Base-by-base conservation (phyloP, 495 filamentous ascomycete species). In the Hypoxylon subgilvum region DNA sequence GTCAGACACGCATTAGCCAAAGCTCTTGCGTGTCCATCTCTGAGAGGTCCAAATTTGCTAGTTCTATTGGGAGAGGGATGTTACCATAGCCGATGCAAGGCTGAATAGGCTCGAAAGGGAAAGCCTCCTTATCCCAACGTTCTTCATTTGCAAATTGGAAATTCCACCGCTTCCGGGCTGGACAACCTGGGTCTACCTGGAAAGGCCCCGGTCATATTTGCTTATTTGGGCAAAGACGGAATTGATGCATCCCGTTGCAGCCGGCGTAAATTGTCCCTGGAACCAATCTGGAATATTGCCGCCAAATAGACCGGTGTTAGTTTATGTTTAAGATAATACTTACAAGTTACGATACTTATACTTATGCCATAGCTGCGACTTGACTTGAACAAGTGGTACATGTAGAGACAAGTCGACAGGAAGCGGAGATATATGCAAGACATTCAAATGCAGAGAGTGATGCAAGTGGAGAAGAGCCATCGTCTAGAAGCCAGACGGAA, bases 1-100 rank as follows among this genome's bases (percentile, higher is more conserved):
- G 61, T 64, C 55, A 59, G 61, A 63, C 51, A 63, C 47, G 49
- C 61, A 64, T 64, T 49, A 64, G 53, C 60, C 30, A 23, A 45
- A 50, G 39, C 43, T 44, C 55, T 55, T 39, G 44, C 45, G 66
- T 70, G 67, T 68, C 67, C 65, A 70, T 66, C 65, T 55, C 57
- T 70, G 65, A 70, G 67, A 70, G 67, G 67, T 60, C 61, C 61
- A 68, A 65, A 68, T 66, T 63, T 65, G 65, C 65, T 61, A 58
- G 57, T 53, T 48, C 30, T 50, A 42, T 36, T 48, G 39, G 27
- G 13, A 36, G 53, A 61, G 45, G 46, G n/a, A 57, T 42, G 57
- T 56, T 46, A 40, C 50, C 27, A 65, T 61, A 65, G 62, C 56
- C 43, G 62, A 61, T 65, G 52, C 62, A 57, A 65, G 62, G 62